Evolutionary conservation across 768 basidiomycete species (phyloP).

Genomic region (Amanita pseudoporphyria): DNA sequence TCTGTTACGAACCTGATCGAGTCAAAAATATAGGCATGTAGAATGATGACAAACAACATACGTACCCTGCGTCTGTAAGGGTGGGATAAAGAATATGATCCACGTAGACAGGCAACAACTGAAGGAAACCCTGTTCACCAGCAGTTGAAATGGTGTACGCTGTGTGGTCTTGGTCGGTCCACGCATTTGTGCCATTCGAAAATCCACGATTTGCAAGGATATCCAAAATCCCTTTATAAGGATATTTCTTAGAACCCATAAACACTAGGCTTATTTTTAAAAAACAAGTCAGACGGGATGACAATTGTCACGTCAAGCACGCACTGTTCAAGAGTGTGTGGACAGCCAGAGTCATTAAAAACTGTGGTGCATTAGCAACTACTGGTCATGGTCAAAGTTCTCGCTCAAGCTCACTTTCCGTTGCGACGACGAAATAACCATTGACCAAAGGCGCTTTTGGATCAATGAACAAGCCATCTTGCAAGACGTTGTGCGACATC

Average conservation of each 20-base stretch:
- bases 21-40: conserved; percentile 5
- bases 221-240: conserved; percentile 94
- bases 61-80: conserved; percentile 76
- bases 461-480: conserved; percentile 12
- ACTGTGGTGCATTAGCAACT: conserved; percentile 33
- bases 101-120: conserved; percentile 80
- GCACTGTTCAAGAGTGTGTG: conserved; percentile 94
- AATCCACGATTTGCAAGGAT: conserved; percentile 91
- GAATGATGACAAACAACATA: conserved; percentile 13
- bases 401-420: conserved; percentile 57
- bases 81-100: conserved; percentile 98
- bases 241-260: conserved; percentile 92
- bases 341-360: conserved; percentile 91
- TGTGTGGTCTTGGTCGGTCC: conserved; percentile 95
- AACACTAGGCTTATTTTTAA: conserved; percentile 71
- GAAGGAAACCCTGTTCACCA: conserved; percentile 85
- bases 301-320: conserved; percentile 17
- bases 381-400: conserved; percentile 1
- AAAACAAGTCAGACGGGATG: neutral
- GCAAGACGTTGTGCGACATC: conserved; percentile 5
- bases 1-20: conserved; percentile 45
- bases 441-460: conserved; percentile 74
- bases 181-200: conserved; percentile 88
- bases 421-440: conserved; percentile 83
- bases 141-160: conserved; percentile 96